These are phyloP conservation scores for Beauveria sp. DNA, from an alignment of 2,329 filamentous ascomycete genomes.

Conservation along the genomic window DNA sequence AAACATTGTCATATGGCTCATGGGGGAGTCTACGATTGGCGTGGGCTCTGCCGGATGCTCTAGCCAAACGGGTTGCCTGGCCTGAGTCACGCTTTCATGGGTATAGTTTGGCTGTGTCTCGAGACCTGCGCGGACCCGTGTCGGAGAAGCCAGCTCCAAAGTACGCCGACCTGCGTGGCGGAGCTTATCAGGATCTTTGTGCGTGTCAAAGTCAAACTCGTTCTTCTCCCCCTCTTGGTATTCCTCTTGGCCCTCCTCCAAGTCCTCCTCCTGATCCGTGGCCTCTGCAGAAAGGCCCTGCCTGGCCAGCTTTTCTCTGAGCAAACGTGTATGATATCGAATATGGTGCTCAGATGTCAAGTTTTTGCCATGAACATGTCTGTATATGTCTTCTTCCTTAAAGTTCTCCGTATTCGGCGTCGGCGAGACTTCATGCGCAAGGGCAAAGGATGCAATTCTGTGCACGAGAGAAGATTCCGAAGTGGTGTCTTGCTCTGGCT, in stretches of 20 bases:
- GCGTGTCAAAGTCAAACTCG: fast-evolving
- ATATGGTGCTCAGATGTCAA: conserved; percentile 8
- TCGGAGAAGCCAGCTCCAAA: neutral
- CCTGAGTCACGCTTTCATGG: neutral
- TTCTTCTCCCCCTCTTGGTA: neutral
- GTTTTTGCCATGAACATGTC: neutral
- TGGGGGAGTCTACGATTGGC: conserved; percentile 1
- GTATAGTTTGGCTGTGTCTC: neutral
- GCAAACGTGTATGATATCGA: conserved; percentile 3
- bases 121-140: neutral
- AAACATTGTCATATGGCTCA: conserved; percentile 7
- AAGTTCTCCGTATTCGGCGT: neutral
- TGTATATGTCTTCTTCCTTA: conserved; percentile 6
- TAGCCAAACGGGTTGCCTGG: neutral
- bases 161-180: neutral
- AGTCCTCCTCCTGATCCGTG: neutral
- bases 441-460: neutral
- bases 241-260: neutral
- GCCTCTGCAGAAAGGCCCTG: neutral
- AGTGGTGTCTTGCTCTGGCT: neutral
- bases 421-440: neutral
- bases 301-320: neutral
- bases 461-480: neutral
- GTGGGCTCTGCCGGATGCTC: neutral
- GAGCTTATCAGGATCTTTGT: neutral